These are phyloP conservation scores for Liquidambar formosana DNA, from an alignment of 164 flowering plant genomes.

Conservation along the genomic window DNA sequence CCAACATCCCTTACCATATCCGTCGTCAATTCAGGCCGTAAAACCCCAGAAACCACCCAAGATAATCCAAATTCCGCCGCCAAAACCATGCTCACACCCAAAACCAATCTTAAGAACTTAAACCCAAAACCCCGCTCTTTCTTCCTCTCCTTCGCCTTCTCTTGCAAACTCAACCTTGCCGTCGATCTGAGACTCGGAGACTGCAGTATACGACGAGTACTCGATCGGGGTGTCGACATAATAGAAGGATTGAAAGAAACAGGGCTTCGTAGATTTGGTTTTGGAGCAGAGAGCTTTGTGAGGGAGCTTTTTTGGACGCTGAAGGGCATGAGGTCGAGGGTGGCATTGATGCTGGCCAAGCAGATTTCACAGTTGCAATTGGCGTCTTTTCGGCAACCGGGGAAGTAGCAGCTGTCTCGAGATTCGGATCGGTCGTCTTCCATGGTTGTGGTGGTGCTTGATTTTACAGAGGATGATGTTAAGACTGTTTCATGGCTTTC, in stretches of 20 bases:
- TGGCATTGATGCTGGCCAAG: constrained; percentile 80
- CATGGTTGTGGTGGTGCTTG: constrained; percentile 31
- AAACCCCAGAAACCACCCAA: constrained; percentile 34
- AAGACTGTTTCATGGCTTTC: constrained; percentile 43
- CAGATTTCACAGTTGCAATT: constrained; percentile 85
- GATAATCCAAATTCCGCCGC: constrained; percentile 42
- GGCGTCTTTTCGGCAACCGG: constrained; percentile 79
- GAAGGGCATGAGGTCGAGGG: constrained; percentile 72
- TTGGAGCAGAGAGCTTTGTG: constrained; percentile 42
- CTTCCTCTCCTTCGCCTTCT: constrained; percentile 17
- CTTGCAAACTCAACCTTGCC: constrained; percentile 22
- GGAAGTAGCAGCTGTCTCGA: constrained; percentile 70
- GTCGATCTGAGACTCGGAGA: constrained; percentile 41
- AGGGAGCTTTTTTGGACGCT: constrained; percentile 56
- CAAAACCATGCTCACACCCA: constrained; percentile 41
- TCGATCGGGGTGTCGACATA: constrained; percentile 45
- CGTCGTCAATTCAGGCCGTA: constrained; percentile 39
- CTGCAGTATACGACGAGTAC: neutral
- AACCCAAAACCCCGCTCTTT: constrained; percentile 14
- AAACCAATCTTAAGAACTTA: constrained; percentile 20
- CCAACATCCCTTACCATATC: constrained; percentile 40
- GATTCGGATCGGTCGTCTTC: constrained; percentile 37
- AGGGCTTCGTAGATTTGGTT: constrained; percentile 33
- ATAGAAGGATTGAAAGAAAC: constrained; percentile 40
- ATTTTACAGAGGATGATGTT: constrained; percentile 31